phyloP scores from a whole-genome alignment of 2,329 filamentous ascomycete genomes.

The Alternaria burnsii region DNA sequence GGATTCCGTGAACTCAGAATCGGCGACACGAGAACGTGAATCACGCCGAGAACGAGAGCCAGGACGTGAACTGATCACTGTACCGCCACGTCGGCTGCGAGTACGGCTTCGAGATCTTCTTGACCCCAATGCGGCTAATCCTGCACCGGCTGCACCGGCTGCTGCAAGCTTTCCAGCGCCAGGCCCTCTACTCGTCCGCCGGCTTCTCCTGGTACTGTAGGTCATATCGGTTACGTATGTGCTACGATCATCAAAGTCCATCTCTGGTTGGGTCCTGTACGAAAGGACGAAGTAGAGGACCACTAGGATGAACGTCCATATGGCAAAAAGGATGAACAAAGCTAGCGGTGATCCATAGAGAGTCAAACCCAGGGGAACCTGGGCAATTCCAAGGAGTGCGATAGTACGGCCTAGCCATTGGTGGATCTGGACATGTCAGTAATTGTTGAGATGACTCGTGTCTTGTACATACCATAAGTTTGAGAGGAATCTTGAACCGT shows the following conservation, averaged over 20 bases:
- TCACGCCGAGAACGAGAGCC: slow-evolving; percentile 41
- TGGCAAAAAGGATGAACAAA: slow-evolving; percentile 83
- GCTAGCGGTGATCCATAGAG: slow-evolving; percentile 89
- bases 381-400: slow-evolving; percentile 81
- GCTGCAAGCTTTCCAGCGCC: slow-evolving; percentile 60
- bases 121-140: slow-evolving; percentile 61
- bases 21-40: slow-evolving; percentile 40
- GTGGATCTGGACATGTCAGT: slow-evolving; percentile 70
- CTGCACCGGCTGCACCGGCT: slow-evolving; percentile 66
- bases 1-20: slow-evolving; percentile 43
- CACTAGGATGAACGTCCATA: slow-evolving; percentile 78
- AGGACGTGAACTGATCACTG: slow-evolving; percentile 47
- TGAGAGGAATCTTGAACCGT: slow-evolving; percentile 64
- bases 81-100: slow-evolving; percentile 37
- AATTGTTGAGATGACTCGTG: background rate
- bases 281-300: slow-evolving; percentile 81
- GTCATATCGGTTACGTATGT: slow-evolving; percentile 66
- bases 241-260: slow-evolving; percentile 64
- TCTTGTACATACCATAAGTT: slow-evolving; percentile 60
- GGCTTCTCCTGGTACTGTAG: slow-evolving; percentile 47
- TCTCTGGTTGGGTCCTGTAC: slow-evolving; percentile 69
- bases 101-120: slow-evolving; percentile 53
- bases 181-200: slow-evolving; percentile 41
- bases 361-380: slow-evolving; percentile 87
- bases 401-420: slow-evolving; percentile 85